Evolutionary conservation across 202 grass and related monocot genomes (phyloP).

Genomic region (Saccharum hybrid): DNA sequence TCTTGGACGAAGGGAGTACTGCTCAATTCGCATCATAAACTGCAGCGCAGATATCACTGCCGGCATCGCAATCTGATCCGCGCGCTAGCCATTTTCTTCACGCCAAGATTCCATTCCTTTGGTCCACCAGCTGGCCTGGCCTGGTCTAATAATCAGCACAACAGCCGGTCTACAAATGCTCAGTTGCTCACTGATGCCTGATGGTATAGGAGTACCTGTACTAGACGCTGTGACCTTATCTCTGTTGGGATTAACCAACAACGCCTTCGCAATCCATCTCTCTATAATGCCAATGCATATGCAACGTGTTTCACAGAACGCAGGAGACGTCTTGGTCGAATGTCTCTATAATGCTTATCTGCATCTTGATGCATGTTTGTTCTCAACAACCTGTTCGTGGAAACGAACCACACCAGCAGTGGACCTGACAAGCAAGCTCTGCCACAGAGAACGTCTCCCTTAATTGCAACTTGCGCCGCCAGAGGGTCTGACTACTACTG

Average conservation of each 20-base stretch:
- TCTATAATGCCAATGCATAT: neutral
- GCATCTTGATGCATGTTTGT: neutral
- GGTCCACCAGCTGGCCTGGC: neutral
- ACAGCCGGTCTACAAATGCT: neutral
- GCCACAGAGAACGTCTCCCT: no score
- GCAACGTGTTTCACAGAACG: conserved; percentile 15
- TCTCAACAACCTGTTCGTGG: neutral
- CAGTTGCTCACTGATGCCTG: neutral
- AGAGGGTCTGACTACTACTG: no score
- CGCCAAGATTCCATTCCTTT: conserved; percentile 19
- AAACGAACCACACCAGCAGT: neutral
- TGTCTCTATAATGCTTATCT: neutral
- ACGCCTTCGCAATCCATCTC: neutral
- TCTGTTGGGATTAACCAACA: neutral
- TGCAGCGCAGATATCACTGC: conserved; percentile 7
- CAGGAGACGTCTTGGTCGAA: neutral
- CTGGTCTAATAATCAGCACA: neutral
- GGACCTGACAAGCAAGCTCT: neutral
- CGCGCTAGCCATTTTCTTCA: neutral
- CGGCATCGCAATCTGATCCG: conserved; percentile 22
- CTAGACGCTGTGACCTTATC: neutral
- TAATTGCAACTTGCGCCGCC: no score
- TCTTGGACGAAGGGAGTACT: no score
- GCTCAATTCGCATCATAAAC: neutral
- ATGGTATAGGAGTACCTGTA: no score